Evolutionary conservation across 73 alveolate species (phyloP).

Genomic region (Tetrahymena elliotti): DNA sequence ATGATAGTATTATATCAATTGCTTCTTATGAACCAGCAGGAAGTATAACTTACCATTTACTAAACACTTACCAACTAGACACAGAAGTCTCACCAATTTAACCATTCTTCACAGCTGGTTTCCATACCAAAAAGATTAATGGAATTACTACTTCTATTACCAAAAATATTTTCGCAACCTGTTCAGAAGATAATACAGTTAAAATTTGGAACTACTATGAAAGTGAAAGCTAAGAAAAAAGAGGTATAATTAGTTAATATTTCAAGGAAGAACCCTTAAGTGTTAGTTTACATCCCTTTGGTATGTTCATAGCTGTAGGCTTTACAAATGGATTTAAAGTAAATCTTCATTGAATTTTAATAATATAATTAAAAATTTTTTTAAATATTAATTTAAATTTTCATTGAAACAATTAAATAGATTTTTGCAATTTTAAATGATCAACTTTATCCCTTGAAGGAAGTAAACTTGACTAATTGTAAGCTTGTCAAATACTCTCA

Average conservation of each 20-base stretch:
- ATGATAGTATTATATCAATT: conserved; percentile 25
- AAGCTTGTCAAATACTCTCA: conserved; percentile 30
- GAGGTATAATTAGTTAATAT: conserved; percentile 21
- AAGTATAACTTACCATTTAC: neutral
- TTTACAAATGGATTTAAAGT: conserved; percentile 40
- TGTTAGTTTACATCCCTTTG: conserved; percentile 42
- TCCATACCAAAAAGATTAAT: conserved; percentile 34
- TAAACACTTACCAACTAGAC: conserved; percentile 24
- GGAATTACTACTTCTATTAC: conserved; percentile 26
- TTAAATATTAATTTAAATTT: no score
- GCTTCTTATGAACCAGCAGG: conserved; percentile 14
- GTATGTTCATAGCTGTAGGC: conserved; percentile 37
- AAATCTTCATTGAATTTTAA: neutral
- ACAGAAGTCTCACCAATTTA: conserved; percentile 24
- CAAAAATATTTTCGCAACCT: conserved; percentile 23
- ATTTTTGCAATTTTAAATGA: conserved; percentile 34
- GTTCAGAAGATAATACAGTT: conserved; percentile 43
- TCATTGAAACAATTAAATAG: no score
- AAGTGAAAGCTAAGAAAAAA: conserved; percentile 15
- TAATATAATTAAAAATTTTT: no score
- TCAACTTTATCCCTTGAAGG: conserved; percentile 26
- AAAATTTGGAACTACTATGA: conserved; percentile 41
- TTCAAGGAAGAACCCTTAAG: conserved; percentile 42
- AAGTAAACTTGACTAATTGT: conserved; percentile 14
- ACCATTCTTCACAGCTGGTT: conserved; percentile 41